Evolutionary conservation across 352 stramenopile species (phyloP), one percentile per base, ranked within the genome.

Genomic region (Phytophthora palmivora): DNA sequence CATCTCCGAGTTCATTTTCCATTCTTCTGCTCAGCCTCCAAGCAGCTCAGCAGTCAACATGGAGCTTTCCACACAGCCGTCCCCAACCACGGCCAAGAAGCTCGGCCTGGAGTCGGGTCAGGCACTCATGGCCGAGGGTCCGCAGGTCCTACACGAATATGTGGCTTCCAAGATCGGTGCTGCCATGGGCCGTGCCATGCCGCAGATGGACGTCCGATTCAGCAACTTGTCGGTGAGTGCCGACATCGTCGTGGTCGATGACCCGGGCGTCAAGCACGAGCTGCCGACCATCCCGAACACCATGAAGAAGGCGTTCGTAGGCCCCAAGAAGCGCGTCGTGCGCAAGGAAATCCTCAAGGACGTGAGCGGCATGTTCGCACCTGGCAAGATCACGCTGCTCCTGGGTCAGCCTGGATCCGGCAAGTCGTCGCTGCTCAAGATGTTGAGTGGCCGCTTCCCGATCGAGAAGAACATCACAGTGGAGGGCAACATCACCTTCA

Each of bases 121-220:
- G 7, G 16, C 56, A 1, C 38, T 63, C 12, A 38, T 57, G 56
- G 36, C 45, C 14, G 36, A 63, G 9, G 56, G 56, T 16, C 32
- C 56, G 2, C 7, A 14, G 1, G 16, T 30, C 1, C 46, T 64
- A 30, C 39, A 65, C 28, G 24, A 58, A 15, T 47, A 48, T 32
- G 51, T 65, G n/a, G 38, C 41, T 4, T 19, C 6, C 30, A 60
- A 65, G 37, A 62, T 79, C 28, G 54, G 68, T 32, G 38, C 30
- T 5, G 59, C 70, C 8, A 37, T 76, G 9, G 69, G 64, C 12
- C 10, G 41, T 9, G 46, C 45, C 15, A 32, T 77, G 0, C 68
- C 63, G 48, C 66, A 79, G 41, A 72, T 80, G 59, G 76, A 84
- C 42, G 73, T 84, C 26, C 76, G 70, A 33, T 82, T 84, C 52